Conservation (phyloP, 176 grass and related monocot species). For the Triticum aestivum region DNA sequence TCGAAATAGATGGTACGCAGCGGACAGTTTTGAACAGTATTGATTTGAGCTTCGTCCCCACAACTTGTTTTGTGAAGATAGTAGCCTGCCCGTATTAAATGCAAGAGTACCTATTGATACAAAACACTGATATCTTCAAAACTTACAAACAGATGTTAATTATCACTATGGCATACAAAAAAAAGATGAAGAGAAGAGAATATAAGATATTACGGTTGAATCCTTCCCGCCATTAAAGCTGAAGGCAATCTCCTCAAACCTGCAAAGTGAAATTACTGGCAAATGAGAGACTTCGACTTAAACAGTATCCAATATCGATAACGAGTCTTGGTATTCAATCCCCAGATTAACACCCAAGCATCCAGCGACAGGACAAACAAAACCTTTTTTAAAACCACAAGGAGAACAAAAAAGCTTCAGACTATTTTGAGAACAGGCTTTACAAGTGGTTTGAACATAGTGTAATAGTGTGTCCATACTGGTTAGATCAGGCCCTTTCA, state of each 20-base stretch:
- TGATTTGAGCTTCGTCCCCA: slow-evolving; percentile 38
- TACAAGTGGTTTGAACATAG: neutral
- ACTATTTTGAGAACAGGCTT: neutral
- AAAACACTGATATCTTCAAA: slow-evolving; percentile 24
- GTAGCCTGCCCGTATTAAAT: slow-evolving; percentile 97
- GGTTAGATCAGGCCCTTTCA: neutral
- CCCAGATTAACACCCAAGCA: neutral
- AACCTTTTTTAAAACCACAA: neutral
- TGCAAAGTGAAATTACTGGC: slow-evolving; percentile 41
- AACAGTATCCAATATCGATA: neutral
- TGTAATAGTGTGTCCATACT: neutral
- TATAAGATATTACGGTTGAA: slow-evolving; percentile 78
- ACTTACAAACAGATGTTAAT: slow-evolving; percentile 19
- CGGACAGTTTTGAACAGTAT: slow-evolving; percentile 66
- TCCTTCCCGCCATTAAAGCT: slow-evolving; percentile 99
- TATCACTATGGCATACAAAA: slow-evolving; percentile 3
- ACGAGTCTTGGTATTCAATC: slow-evolving; percentile 5
- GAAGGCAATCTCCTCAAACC: slow-evolving; percentile 91
- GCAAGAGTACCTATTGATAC: slow-evolving; percentile 71
- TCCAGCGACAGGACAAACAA: neutral
- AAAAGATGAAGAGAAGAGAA: slow-evolving; percentile 22
- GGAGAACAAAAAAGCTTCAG: neutral
- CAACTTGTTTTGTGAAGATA: slow-evolving; percentile 67
- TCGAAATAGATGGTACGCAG: slow-evolving; percentile 98
- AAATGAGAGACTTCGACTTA: slow-evolving; percentile 22